Percentiles rank a stretch among this genome's conserved stretches.
These are phyloP conservation scores for Fusarium nanum DNA, from an alignment of 2,329 filamentous ascomycete species.

Conservation along the genomic window DNA sequence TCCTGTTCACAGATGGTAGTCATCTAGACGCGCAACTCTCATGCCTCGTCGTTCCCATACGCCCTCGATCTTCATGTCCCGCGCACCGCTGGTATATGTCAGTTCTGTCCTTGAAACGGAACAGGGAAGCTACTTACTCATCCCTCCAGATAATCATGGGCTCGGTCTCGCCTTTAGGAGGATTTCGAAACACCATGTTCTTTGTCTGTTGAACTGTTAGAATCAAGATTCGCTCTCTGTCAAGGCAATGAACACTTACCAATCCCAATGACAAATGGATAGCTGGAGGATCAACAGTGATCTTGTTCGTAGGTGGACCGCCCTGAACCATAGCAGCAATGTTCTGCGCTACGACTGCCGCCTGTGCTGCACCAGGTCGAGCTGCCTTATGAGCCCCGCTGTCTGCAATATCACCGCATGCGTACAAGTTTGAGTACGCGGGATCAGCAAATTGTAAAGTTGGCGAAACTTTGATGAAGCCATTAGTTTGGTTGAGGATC, in stretches of 20 bases:
- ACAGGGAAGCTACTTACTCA: conserved; percentile 23
- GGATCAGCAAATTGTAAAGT: conserved; percentile 42
- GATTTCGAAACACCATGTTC: conserved; percentile 46
- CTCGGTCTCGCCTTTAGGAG: conserved; percentile 34
- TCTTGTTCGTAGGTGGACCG: conserved; percentile 9
- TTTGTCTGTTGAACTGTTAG: conserved; percentile 27
- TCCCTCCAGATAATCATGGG: conserved; percentile 39
- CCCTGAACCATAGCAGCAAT: conserved; percentile 40
- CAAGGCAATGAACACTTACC: conserved; percentile 1
- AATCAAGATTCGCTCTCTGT: accelerated
- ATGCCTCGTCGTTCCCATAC: conserved; percentile 44
- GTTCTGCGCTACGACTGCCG: conserved; percentile 39
- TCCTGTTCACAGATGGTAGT: conserved; percentile 36
- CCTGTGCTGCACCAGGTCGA: conserved; percentile 36
- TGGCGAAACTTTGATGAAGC: conserved; percentile 39
- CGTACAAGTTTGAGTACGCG: conserved; percentile 40
- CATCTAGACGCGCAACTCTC: conserved; percentile 30
- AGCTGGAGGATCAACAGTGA: conserved; percentile 35
- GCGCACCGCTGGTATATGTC: conserved; percentile 13
- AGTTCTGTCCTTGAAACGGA: accelerated
- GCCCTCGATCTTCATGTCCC: conserved; percentile 39
- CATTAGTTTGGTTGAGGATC: conserved; percentile 37
- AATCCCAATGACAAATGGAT: conserved; percentile 43
- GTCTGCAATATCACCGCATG: conserved; percentile 45
- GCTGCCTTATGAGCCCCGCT: conserved; percentile 45